Evolutionary conservation across 108 stramenopile genomes (phyloP).

Genomic region (Parietichytrium sp.): DNA sequence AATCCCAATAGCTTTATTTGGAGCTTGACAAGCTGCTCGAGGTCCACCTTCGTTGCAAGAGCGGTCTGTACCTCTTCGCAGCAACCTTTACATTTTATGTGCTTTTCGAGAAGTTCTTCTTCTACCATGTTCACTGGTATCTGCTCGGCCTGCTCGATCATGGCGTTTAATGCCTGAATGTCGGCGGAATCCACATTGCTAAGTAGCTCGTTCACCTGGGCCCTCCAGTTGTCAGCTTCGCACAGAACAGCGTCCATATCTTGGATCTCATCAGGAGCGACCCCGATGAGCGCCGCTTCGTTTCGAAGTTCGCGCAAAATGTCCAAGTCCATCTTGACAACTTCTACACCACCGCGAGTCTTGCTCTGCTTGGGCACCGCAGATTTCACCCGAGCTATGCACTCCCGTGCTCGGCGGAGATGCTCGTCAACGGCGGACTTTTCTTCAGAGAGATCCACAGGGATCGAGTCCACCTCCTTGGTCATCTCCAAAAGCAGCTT

Average conservation of each 20-base stretch:
- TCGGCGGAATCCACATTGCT: background rate
- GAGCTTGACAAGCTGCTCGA: background rate
- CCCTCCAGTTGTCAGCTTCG: slow-evolving; percentile 9
- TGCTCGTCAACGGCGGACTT: background rate
- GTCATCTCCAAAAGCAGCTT: background rate
- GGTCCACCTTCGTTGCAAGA: background rate
- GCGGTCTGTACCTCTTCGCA: slow-evolving; percentile 6
- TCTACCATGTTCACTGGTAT: slow-evolving; percentile 16
- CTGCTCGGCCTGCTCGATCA: background rate
- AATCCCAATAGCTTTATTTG: background rate
- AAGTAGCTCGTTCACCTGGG: background rate
- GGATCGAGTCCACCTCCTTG: background rate
- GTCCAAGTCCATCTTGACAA: slow-evolving; percentile 29
- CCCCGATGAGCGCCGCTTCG: background rate
- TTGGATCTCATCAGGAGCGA: background rate
- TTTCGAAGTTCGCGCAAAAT: background rate
- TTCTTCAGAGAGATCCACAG: background rate
- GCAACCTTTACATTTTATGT: background rate
- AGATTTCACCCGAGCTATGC: background rate
- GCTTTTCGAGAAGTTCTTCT: background rate
- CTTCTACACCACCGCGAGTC: slow-evolving; percentile 2
- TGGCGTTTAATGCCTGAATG: background rate
- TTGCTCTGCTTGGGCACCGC: background rate
- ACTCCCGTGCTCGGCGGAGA: slow-evolving; percentile 10
- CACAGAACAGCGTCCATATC: background rate